A percentile compares a stretch with the other conserved stretches of the same genome.
These are phyloP conservation scores for Astrothelium macrocarpum DNA, from an alignment of 495 filamentous ascomycete species.

Conservation along the genomic window DNA sequence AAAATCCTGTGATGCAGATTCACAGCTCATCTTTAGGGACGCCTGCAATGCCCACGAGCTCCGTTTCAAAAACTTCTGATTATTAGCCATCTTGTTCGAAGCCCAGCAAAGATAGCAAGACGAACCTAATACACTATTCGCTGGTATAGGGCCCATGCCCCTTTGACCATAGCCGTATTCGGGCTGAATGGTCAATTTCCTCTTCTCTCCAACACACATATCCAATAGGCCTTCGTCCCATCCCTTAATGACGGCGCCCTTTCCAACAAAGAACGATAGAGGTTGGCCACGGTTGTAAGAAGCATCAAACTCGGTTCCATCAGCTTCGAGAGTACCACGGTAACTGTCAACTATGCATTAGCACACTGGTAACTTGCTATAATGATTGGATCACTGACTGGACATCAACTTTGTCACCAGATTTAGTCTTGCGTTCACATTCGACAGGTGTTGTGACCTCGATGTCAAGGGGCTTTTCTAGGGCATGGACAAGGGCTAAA, in stretches of 20 bases:
- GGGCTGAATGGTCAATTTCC: conserved; percentile 35
- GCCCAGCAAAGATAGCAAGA: neutral
- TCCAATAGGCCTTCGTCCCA: conserved; percentile 37
- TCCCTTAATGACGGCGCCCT: conserved; percentile 39
- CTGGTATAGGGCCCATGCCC: conserved; percentile 34
- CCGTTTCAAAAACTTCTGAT: conserved; percentile 33
- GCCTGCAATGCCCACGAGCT: conserved; percentile 32
- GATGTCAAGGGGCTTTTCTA: conserved; percentile 34
- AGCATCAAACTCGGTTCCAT: conserved; percentile 36
- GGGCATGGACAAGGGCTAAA: conserved; percentile 17
- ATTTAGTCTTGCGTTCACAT: conserved; percentile 32
- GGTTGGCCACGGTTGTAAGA: conserved; percentile 37
- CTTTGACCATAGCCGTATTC: conserved; percentile 33
- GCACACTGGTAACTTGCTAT: too few species aligned
- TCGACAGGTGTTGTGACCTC: conserved; percentile 27
- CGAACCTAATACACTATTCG: conserved; percentile 27
- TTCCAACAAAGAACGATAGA: conserved; percentile 33
- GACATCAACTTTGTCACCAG: conserved; percentile 33
- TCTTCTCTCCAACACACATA: conserved; percentile 38
- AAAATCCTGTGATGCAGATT: too few species aligned
- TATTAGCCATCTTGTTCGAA: neutral
- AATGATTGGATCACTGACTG: too few species aligned
- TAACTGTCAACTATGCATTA: too few species aligned
- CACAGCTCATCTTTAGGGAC: conserved; percentile 29
- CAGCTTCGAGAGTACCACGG: conserved; percentile 34